Evolutionary conservation across 257 asterid species (phyloP).

Genomic region (Jaltomata sinuosa): DNA sequence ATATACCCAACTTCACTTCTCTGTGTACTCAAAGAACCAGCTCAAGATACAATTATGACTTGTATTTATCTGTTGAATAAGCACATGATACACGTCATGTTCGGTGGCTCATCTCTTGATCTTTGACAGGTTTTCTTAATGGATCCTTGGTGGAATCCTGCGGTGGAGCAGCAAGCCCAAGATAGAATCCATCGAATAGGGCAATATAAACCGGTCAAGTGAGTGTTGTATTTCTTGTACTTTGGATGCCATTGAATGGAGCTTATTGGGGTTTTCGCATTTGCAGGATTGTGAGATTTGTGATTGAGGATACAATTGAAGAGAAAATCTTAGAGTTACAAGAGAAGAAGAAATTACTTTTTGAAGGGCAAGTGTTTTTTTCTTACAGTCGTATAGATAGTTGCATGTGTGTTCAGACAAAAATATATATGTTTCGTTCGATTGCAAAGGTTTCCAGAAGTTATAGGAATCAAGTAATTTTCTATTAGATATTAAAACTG

Average conservation of each 20-base stretch:
- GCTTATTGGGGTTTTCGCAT: background rate
- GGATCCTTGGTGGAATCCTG: conserved; percentile 99
- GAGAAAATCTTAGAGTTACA: conserved; percentile 78
- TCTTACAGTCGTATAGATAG: too few relatives aligned
- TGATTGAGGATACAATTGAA: conserved; percentile 71
- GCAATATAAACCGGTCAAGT: conserved; percentile 79
- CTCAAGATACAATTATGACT: background rate
- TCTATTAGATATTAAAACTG: too few relatives aligned
- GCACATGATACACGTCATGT: background rate
- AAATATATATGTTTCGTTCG: too few relatives aligned
- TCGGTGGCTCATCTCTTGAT: background rate
- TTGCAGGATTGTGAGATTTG: conserved; percentile 69
- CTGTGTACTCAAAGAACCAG: too few relatives aligned
- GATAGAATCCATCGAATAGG: conserved; percentile 90
- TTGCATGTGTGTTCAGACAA: too few relatives aligned
- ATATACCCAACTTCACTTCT: too few relatives aligned
- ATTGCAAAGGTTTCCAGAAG: too few relatives aligned
- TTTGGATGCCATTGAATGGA: background rate
- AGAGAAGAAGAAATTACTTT: conserved; percentile 80
- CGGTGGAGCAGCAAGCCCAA: conserved; percentile 89
- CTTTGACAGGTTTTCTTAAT: conserved; percentile 65
- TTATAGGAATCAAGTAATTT: too few relatives aligned
- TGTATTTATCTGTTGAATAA: background rate
- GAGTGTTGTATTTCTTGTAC: background rate
- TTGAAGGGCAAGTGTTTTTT: conserved; percentile 82